phyloP scores from a whole-genome alignment of 345 rosid species.

The Gynandropsis gynandra region DNA sequence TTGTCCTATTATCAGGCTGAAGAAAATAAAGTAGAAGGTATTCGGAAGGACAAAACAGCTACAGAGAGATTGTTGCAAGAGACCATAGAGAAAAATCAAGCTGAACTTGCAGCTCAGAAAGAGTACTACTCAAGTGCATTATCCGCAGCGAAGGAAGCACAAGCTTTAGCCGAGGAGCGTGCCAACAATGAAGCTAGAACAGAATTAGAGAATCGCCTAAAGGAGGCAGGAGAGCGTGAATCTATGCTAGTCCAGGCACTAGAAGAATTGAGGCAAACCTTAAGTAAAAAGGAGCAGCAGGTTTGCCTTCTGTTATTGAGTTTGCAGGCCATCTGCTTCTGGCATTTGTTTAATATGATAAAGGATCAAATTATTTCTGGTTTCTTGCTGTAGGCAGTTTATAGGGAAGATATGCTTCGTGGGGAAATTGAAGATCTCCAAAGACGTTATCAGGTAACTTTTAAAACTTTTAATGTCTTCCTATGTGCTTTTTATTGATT shows the following conservation, averaged over 20 bases:
- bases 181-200: conserved; percentile 84
- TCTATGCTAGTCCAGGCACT: conserved; percentile 89
- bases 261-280: conserved; percentile 86
- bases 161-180: conserved; percentile 84
- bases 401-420: conserved; percentile 69
- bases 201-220: conserved; percentile 76
- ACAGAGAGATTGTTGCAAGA: conserved; percentile 92
- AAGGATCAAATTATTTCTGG: conserved; percentile 13
- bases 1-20: conserved; percentile 58
- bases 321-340: conserved; percentile 11
- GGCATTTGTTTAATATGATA: conserved; percentile 3
- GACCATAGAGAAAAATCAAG: conserved; percentile 91
- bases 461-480: too few species aligned
- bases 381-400: conserved; percentile 54
- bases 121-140: conserved; percentile 81
- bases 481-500: conserved; percentile 3
- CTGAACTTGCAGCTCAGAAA: conserved; percentile 72
- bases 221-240: conserved; percentile 94
- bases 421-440: conserved; percentile 85
- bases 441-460: conserved; percentile 84
- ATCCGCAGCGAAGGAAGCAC: conserved; percentile 91
- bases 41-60: conserved; percentile 83
- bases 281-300: conserved; percentile 95
- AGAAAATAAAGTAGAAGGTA: conserved; percentile 92
- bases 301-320: conserved; percentile 32